These are phyloP conservation scores for Cylindricascospora bacillispora DNA, from an alignment of 1,139 yeast genomes.

Conservation along the genomic window DNA sequence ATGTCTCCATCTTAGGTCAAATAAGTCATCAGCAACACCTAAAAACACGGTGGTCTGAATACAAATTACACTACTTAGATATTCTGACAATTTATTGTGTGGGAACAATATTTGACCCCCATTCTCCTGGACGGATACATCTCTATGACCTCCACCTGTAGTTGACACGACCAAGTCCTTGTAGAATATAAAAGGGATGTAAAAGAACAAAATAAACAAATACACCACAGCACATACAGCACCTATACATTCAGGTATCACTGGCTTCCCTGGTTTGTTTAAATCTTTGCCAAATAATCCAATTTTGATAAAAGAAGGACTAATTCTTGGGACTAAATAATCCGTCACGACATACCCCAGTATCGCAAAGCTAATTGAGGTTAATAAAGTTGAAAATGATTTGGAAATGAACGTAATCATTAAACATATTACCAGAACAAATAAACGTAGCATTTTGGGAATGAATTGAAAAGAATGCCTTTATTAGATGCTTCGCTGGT, in stretches of 20 bases:
- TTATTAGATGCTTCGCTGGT: too few relatives aligned
- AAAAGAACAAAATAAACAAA: slow-evolving; percentile 64
- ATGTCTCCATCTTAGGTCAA: slow-evolving; percentile 95
- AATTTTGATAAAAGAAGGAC: slow-evolving; percentile 53
- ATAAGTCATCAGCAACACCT: slow-evolving; percentile 88
- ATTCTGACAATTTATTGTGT: slow-evolving; percentile 75
- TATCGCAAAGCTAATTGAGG: slow-evolving; percentile 53
- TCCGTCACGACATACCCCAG: slow-evolving; percentile 52
- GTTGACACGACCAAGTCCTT: slow-evolving; percentile 56
- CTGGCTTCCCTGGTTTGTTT: slow-evolving; percentile 57
- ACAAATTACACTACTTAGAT: slow-evolving; percentile 71
- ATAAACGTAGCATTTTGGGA: too few relatives aligned
- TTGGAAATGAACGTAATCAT: slow-evolving; percentile 1
- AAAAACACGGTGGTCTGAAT: slow-evolving; percentile 72
- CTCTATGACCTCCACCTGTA: slow-evolving; percentile 44
- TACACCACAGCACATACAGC: slow-evolving; percentile 75
- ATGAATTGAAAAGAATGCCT: too few relatives aligned
- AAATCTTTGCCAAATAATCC: slow-evolving; percentile 81
- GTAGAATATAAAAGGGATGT: slow-evolving; percentile 82
- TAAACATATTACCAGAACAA: too few relatives aligned
- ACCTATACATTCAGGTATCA: slow-evolving; percentile 86
- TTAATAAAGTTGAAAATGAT: slow-evolving; percentile 20
- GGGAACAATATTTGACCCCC: slow-evolving; percentile 40
- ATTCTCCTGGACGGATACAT: slow-evolving; percentile 17
- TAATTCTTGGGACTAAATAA: slow-evolving; percentile 52